Base-by-base conservation (phyloP, 2,329 filamentous ascomycete genomes). In the Ascochyta fabae region DNA sequence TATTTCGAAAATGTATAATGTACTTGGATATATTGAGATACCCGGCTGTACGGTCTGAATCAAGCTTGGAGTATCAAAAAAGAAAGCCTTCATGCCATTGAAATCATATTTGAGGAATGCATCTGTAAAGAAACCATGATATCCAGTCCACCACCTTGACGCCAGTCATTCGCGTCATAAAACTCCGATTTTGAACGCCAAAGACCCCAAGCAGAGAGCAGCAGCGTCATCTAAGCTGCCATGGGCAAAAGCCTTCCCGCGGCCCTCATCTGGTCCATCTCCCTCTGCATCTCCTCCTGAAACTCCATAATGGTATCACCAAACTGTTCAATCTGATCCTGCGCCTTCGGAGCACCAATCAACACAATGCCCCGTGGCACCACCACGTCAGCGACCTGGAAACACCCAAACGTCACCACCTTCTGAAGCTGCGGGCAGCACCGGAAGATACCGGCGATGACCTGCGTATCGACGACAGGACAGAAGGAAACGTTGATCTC, bases 401-500 rank as follows among this genome's bases (percentile, higher is more conserved):
- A 88, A 70, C 86, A 88, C 5, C 83, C 85, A 73, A 88, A 88
- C 2, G 84, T 82, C 6, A 85, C 82, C 26, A 88, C 68, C 71
- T 86, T 84, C 55, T 76, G 76, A 36, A 86, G 68, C 10, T 70
- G 83, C 0, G 88, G 88, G 59, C 88, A 90, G 45, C 80, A 78
- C 19, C 83, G 80, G 75, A 90, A 90, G 53, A 90, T 84, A 54
- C 78, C 80, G 0, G 84, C 85, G 3, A 90, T 78, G 1, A 90
- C 77, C 48, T 84, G 82, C 62, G 90, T 88, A 16, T 86, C 87
- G 5, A 90, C 84, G 27, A 84, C 78, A 52, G 87, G 85, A 62
- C 87, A 89, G 73, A 96, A 96, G 48, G 88, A 90, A 39, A 95
- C 79, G 71, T 96, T 92, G 39, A 96, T 79, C 53, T 89, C 84